Conservation (phyloP, 2,329 filamentous ascomycete genomes). For the Ciborinia camelliae region DNA sequence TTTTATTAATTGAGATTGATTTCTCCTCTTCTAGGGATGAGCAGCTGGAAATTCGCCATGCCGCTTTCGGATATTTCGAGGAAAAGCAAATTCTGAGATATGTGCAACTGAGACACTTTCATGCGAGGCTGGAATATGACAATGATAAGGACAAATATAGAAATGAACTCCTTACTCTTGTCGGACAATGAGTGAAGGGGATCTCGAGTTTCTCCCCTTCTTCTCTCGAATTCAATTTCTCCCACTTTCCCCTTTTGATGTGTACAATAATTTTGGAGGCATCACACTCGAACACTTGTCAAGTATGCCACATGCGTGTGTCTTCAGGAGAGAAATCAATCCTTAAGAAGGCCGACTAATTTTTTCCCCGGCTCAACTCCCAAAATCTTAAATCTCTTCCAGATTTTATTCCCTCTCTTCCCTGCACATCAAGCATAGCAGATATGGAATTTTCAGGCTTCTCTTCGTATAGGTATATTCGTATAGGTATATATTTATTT, state of each 20-base stretch:
- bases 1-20: background rate
- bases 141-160: background rate
- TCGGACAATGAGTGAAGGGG: background rate
- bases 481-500: too few species aligned
- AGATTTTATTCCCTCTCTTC: background rate
- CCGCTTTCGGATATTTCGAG: background rate
- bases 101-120: slow-evolving; percentile 13
- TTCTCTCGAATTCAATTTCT: background rate
- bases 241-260: background rate
- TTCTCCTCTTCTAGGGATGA: background rate
- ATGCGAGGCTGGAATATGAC: slow-evolving; percentile 5
- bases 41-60: background rate
- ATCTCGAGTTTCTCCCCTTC: background rate
- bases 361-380: background rate
- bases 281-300: background rate
- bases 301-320: background rate
- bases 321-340: background rate
- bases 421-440: background rate
- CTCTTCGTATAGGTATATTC: too few species aligned
- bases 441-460: background rate
- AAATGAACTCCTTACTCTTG: background rate
- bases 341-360: background rate
- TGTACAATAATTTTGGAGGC: background rate
- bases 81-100: background rate
- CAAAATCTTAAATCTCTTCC: background rate